Base-by-base conservation (phyloP, 1,284 basidiomycete species). In the Cryptococcus sp. region DNA sequence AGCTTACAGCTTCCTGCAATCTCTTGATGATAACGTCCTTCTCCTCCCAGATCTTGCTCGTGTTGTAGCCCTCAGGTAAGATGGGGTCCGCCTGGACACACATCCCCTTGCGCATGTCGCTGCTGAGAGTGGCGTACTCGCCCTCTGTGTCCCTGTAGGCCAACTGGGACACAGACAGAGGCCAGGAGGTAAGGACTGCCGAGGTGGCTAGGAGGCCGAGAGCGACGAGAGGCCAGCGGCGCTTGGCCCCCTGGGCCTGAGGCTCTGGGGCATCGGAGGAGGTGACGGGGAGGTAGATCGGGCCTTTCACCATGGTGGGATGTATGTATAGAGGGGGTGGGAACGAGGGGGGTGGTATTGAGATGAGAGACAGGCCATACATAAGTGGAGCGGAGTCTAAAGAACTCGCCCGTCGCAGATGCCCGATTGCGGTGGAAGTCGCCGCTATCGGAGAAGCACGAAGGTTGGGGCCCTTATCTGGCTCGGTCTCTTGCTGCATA, bases 11-110 rank as follows among this genome's bases (percentile, higher is more conserved):
- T 28, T 65, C 64, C 44, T 59, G 55, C 11, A 67, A 49, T 55
- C 66, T 56, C 20, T 64, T 53, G 46, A 72, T 65, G 52, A 72
- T 67, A n/a, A 65, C 39, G 2, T 69, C 63, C 57, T 71, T 72
- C 23, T 61, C 62, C 24, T 59, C 54, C 48, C 53, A 59, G 13
- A 67, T 54, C 37, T 56, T 52, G 18, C 53, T 52, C n/a, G 57
- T 35, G 44, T 67, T 62, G 53, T 63, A 58, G 2, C 56, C 56
- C 11, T 43, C 28, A 21, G 67, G 65, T 21, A 67, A 35, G 46
- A 61, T 48, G 7, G 67, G 64, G 9, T 58, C 49, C 1, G 66
- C 63, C 50, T 69, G 67, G 3, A 28, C 59, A 52, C 67, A 69
- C 12, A 39, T 23, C 4, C 48, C 55, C 23, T 62, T 59, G 8